Percentiles rank a stretch among this genome's conserved stretches.
Conservation (phyloP, 257 asterid genomes). For the Lavandula angustifolia region DNA sequence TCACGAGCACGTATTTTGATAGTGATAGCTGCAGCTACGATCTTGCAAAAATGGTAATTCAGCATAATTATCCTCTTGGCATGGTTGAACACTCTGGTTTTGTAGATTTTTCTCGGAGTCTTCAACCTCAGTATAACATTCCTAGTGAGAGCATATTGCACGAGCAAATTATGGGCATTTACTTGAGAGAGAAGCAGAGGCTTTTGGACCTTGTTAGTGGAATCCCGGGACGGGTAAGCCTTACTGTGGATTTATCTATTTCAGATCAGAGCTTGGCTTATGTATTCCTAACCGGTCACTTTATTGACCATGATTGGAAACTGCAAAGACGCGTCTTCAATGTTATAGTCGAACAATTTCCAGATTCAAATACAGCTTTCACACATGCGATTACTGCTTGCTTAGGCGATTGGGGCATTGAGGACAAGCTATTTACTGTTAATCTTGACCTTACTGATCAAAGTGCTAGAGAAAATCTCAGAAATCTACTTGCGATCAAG, state of each 20-base stretch:
- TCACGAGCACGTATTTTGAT: constrained; percentile 33
- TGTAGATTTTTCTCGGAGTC: constrained; percentile 49
- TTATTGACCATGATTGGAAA: constrained; percentile 73
- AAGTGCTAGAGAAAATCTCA: constrained; percentile 49
- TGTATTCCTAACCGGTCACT: constrained; percentile 65
- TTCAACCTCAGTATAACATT: constrained; percentile 62
- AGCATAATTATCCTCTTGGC: constrained; percentile 74
- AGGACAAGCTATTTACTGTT: constrained; percentile 56
- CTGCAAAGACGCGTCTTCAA: constrained; percentile 61
- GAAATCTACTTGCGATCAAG: constrained; percentile 53
- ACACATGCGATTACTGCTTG: constrained; percentile 56
- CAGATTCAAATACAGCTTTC: constrained; percentile 65
- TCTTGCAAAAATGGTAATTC: constrained; percentile 76
- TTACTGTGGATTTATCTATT: constrained; percentile 62
- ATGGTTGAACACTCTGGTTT: constrained; percentile 74
- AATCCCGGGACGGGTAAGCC: constrained; percentile 70
- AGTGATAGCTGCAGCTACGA: constrained; percentile 48
- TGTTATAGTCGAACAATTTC: constrained; percentile 46
- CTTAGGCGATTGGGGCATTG: constrained; percentile 66
- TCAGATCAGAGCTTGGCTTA: constrained; percentile 60
- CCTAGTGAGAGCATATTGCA: constrained; percentile 41
- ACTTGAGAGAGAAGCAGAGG: constrained; percentile 62
- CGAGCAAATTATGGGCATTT: constrained; percentile 55
- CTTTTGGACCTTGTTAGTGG: constrained; percentile 51
- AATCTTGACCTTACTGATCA: constrained; percentile 48